Percentiles rank a stretch among this genome's conserved stretches.
Conservation (phyloP, 2,329 filamentous ascomycete genomes). For the Septoria linicola region DNA sequence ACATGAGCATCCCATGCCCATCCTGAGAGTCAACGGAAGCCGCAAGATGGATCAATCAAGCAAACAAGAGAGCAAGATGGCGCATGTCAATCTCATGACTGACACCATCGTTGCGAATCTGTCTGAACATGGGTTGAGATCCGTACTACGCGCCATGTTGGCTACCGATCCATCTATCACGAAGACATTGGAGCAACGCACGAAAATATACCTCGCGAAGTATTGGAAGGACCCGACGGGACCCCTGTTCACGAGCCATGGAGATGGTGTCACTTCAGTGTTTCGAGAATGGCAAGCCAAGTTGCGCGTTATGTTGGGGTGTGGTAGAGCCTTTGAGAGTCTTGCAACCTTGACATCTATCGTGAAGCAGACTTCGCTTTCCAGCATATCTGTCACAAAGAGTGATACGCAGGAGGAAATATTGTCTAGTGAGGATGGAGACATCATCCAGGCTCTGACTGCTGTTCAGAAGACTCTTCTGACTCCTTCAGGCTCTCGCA, state of each 20-base stretch:
- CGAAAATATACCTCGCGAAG: slow-evolving; percentile 16
- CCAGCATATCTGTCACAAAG: neutral
- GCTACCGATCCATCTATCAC: slow-evolving; percentile 22
- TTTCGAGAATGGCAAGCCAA: slow-evolving; percentile 14
- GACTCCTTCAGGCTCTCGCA: slow-evolving; percentile 13
- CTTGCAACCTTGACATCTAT: slow-evolving; percentile 15
- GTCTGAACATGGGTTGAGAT: slow-evolving; percentile 18
- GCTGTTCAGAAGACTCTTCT: slow-evolving; percentile 20
- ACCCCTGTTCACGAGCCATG: neutral
- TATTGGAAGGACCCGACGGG: neutral
- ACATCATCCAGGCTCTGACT: slow-evolving; percentile 22
- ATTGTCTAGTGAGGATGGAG: slow-evolving; percentile 18
- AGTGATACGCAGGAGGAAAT: neutral
- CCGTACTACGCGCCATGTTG: slow-evolving; percentile 22
- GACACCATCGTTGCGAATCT: slow-evolving; percentile 24
- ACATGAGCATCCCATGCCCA: no score
- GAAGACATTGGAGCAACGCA: slow-evolving; percentile 16
- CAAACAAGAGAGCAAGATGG: no score
- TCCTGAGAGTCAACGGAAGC: no score
- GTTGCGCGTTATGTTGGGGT: slow-evolving; percentile 22
- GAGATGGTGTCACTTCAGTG: neutral
- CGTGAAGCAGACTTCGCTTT: slow-evolving; percentile 1
- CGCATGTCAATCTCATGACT: slow-evolving; percentile 26
- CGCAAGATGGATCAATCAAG: no score
- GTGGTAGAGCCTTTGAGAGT: slow-evolving; percentile 21